Evolutionary conservation across 306 rosid species (phyloP).

Genomic region (Prunus mira): DNA sequence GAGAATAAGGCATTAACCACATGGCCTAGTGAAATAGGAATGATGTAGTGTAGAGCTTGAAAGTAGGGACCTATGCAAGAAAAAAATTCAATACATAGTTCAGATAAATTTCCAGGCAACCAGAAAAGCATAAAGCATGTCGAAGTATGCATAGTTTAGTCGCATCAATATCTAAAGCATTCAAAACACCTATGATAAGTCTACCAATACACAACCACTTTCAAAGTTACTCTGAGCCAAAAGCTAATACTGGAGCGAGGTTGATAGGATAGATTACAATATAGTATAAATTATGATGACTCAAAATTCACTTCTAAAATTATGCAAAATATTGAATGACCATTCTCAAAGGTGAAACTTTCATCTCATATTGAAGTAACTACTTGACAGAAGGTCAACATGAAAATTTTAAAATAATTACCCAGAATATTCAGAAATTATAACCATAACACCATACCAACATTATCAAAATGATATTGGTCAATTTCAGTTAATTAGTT

Average conservation of each 20-base stretch:
- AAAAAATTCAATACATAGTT: neutral
- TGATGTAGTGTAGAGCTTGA: neutral
- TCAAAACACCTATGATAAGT: neutral
- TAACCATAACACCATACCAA: neutral
- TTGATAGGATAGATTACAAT: neutral
- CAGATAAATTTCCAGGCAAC: neutral
- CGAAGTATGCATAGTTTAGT: neutral
- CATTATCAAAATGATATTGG: neutral
- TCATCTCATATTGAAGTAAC: neutral
- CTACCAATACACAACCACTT: neutral
- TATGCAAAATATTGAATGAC: neutral
- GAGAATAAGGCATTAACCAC: neutral
- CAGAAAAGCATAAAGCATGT: neutral
- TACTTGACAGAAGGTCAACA: neutral
- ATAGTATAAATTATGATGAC: neutral
- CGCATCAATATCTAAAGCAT: neutral
- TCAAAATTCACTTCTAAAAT: neutral
- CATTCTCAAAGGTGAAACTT: neutral
- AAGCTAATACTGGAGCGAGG: neutral
- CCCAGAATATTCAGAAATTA: neutral
- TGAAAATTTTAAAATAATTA: neutral
- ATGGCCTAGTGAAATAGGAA: neutral
- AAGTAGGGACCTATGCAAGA: neutral
- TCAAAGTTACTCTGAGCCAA: neutral
- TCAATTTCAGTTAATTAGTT: neutral